A percentile compares a stretch with the other conserved stretches of the same genome.
Evolutionary conservation across 306 rosid species (phyloP).

Genomic region (Quercus dentata): DNA sequence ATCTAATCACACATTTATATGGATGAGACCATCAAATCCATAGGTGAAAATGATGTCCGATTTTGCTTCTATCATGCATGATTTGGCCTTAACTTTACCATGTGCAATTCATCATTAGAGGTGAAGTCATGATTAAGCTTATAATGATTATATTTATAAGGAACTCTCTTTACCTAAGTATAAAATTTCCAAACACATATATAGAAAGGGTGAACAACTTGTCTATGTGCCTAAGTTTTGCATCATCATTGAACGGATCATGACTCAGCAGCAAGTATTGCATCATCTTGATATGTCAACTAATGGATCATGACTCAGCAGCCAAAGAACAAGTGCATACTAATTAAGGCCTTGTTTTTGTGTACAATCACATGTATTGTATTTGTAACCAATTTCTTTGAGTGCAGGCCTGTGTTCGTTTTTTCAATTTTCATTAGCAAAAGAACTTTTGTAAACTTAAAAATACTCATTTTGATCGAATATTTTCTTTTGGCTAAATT

Average conservation of each 20-base stretch:
- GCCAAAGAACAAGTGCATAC: not conserved
- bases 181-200: slow-evolving; percentile 12
- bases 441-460: not conserved
- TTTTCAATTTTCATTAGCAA: not conserved
- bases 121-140: slow-evolving; percentile 16
- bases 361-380: not conserved
- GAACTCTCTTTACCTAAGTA: slow-evolving; percentile 14
- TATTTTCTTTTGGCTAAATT: not conserved
- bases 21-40: slow-evolving; percentile 16
- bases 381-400: not conserved
- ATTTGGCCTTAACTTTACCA: slow-evolving; percentile 10
- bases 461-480: not conserved
- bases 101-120: slow-evolving; percentile 30
- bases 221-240: not conserved
- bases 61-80: slow-evolving; percentile 21
- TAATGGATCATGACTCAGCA: not conserved
- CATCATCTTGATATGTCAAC: not conserved
- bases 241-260: not conserved
- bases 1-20: slow-evolving; percentile 20
- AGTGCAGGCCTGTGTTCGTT: not conserved
- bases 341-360: not conserved
- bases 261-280: not conserved
- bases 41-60: slow-evolving; percentile 30
- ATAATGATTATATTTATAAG: slow-evolving; percentile 1
- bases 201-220: slow-evolving; percentile 7